Percentiles rank a stretch among this genome's conserved stretches.
Evolutionary conservation across 805 yeast genomes (phyloP).

Genomic region (Metschnikowia kofuensis): DNA sequence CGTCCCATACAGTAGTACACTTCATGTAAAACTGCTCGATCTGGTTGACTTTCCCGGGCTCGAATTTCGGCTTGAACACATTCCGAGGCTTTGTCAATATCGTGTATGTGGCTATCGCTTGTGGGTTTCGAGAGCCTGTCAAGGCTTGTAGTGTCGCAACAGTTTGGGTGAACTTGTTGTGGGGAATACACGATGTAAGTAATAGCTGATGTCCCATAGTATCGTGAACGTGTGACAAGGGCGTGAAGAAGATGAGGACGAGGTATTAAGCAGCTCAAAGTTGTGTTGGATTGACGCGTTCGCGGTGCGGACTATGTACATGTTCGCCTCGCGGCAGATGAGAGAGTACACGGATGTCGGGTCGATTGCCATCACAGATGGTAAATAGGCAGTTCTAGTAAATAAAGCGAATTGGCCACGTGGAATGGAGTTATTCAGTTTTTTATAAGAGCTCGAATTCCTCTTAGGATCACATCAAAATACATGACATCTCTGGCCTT

Average conservation of each 20-base stretch:
- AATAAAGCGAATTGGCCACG: too few relatives aligned
- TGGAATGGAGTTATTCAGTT: too few relatives aligned
- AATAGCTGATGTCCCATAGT: conserved; percentile 53
- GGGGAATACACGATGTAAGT: conserved; percentile 44
- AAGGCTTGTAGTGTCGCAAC: conserved; percentile 49
- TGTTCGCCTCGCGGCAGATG: too few relatives aligned
- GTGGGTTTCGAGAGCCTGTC: conserved; percentile 48
- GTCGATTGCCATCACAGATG: too few relatives aligned
- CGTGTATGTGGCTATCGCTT: conserved; percentile 46
- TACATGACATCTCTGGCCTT: too few relatives aligned
- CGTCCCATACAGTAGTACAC: conserved; percentile 48
- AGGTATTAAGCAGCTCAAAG: too few relatives aligned
- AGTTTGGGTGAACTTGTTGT: conserved; percentile 40
- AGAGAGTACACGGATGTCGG: too few relatives aligned
- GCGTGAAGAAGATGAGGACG: neutral
- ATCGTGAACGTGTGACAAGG: neutral
- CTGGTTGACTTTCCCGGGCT: conserved; percentile 56
- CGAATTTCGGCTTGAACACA: conserved; percentile 51
- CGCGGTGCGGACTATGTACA: too few relatives aligned
- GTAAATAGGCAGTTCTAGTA: too few relatives aligned
- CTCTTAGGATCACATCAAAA: too few relatives aligned
- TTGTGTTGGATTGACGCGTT: neutral
- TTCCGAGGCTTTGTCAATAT: conserved; percentile 48
- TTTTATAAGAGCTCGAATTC: too few relatives aligned
- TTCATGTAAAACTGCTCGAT: conserved; percentile 53